Conservation (phyloP, 306 rosid species). For the Aeschynomene evenia region DNA sequence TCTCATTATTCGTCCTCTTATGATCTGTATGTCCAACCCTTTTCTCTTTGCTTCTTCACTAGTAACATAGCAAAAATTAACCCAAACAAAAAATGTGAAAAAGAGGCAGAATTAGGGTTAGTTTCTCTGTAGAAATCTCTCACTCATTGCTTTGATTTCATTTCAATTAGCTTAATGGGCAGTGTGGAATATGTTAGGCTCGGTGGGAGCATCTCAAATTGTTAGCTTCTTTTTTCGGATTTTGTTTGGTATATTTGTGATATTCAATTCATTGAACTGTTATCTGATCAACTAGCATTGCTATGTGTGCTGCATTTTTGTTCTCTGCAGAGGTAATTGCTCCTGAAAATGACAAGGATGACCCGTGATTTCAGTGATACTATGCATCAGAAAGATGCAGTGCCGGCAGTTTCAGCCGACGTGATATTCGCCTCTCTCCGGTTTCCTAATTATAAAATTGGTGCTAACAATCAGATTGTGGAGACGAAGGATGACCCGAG, state of each 20-base stretch:
- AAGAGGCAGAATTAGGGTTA: constrained; percentile 46
- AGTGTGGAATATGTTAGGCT: not conserved
- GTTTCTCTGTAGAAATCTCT: constrained; percentile 11
- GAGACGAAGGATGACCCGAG: constrained; percentile 68
- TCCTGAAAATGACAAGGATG: constrained; percentile 66
- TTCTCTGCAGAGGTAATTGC: constrained; percentile 41
- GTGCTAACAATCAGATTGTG: constrained; percentile 75
- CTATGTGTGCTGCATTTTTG: constrained; percentile 23
- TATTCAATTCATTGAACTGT: not conserved
- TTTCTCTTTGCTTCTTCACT: not conserved
- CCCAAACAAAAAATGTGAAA: not conserved
- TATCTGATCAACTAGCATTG: not conserved
- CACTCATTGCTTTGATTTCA: constrained; percentile 27
- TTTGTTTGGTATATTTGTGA: not conserved
- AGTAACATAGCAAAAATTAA: not conserved
- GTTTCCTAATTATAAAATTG: constrained; percentile 82
- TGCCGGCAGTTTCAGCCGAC: constrained; percentile 71
- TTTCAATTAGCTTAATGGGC: constrained; percentile 12
- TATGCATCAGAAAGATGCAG: constrained; percentile 64
- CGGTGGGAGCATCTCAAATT: constrained; percentile 3
- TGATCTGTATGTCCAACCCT: constrained; percentile 67
- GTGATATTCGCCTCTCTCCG: constrained; percentile 76
- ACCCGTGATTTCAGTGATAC: constrained; percentile 70
- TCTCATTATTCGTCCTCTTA: constrained; percentile 30
- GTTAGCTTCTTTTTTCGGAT: constrained; percentile 8